These are phyloP conservation scores for Linnemannia zychae DNA, from an alignment of 192 early-diverging fungal genomes.

Conservation along the genomic window DNA sequence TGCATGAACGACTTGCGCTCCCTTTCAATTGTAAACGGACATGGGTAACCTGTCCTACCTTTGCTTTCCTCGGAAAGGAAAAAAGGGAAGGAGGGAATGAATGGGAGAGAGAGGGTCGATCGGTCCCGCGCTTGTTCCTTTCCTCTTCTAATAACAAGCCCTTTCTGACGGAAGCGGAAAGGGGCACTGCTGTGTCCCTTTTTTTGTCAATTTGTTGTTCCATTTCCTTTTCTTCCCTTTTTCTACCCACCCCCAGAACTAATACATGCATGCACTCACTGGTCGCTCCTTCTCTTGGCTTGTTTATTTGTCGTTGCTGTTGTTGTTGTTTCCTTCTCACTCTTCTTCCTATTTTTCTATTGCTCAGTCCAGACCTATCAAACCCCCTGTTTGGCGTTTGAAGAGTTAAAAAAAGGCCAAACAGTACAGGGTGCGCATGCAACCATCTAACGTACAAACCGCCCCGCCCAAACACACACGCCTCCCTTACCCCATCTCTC, in stretches of 20 bases:
- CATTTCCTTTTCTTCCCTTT: neutral
- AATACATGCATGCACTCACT: no score
- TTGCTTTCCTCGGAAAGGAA: conserved; percentile 82
- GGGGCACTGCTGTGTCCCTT: conserved; percentile 98
- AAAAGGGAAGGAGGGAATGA: conserved; percentile 4
- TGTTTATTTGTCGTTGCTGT: neutral
- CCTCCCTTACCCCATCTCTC: no score
- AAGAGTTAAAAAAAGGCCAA: neutral
- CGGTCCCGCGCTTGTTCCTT: conserved; percentile 8
- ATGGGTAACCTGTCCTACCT: conserved; percentile 97
- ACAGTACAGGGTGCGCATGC: neutral
- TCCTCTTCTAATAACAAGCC: conserved; percentile 8
- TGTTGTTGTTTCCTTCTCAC: neutral
- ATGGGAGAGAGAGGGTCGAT: neutral
- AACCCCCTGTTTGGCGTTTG: neutral
- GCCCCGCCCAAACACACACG: no score
- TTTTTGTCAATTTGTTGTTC: conserved; percentile 59
- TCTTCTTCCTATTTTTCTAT: neutral
- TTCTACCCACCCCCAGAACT: no score
- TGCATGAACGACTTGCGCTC: neutral
- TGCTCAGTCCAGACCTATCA: neutral
- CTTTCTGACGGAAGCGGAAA: conserved; percentile 93
- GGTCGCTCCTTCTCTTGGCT: no score
- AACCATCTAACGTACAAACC: no score
- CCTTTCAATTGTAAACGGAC: conserved; percentile 73